These are phyloP conservation scores for Boletus sensibilis DNA, from an alignment of 768 basidiomycete species.

Conservation along the genomic window DNA sequence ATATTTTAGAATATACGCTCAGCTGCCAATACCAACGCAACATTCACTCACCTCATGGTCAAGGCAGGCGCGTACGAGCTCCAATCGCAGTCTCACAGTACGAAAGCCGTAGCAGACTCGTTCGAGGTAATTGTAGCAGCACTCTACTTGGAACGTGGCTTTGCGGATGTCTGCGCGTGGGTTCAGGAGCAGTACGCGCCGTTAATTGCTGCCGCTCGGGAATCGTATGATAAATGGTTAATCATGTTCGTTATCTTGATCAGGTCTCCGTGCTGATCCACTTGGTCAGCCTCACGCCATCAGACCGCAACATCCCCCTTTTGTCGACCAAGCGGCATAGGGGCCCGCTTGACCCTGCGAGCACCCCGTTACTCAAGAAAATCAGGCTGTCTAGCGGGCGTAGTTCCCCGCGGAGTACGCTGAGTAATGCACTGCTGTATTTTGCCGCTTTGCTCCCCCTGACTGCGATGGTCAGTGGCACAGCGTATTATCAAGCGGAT, in stretches of 20 bases:
- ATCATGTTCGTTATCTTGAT: background rate
- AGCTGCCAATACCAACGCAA: constrained; percentile 35
- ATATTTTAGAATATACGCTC: constrained; percentile 23
- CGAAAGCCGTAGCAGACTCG: constrained; percentile 45
- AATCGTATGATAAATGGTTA: constrained; percentile 30
- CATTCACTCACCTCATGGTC: constrained; percentile 39
- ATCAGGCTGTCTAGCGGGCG: constrained; percentile 15
- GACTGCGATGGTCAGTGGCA: constrained; percentile 22
- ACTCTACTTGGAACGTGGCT: constrained; percentile 41
- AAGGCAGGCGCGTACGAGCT: constrained; percentile 32
- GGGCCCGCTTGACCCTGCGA: constrained; percentile 1
- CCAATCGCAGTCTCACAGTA: constrained; percentile 16
- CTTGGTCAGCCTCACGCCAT: constrained; percentile 11
- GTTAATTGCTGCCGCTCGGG: constrained; percentile 34
- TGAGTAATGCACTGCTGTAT: constrained; percentile 18
- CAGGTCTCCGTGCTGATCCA: constrained; percentile 5
- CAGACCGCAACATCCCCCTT: background rate
- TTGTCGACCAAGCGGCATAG: constrained; percentile 17
- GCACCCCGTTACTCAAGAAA: constrained; percentile 21
- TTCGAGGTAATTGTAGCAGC: constrained; percentile 49
- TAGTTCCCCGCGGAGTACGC: constrained; percentile 14
- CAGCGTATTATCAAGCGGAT: constrained; percentile 25
- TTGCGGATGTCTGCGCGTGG: constrained; percentile 39
- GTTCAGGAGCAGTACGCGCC: constrained; percentile 39
- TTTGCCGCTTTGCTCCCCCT: background rate